Base-by-base conservation (phyloP, 2,329 filamentous ascomycete species). In the Phoma sp. region DNA sequence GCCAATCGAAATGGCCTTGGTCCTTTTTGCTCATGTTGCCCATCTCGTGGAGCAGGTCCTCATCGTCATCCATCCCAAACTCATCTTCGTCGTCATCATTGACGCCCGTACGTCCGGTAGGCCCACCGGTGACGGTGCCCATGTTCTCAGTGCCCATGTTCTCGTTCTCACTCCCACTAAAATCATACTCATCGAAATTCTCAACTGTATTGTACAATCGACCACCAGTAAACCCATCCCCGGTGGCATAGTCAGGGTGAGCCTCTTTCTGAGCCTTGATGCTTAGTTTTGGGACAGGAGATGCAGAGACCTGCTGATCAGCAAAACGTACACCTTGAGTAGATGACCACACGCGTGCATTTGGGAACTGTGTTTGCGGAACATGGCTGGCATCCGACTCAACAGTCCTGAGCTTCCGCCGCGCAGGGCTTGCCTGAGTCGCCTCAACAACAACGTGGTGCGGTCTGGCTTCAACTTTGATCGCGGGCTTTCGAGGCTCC, bases 11-110 rank as follows among this genome's bases (percentile, higher is more conserved):
- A 7, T 36, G 48, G 39, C 46, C 27, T 29, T 55, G 4, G 67
- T 80, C 78, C 36, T 78, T 66, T 44, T 78, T 73, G 36, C 75
- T 72, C 36, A 79, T 66, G 45, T 78, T 73, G 36, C 75, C 72
- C 8, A 78, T 74, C 37, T 77, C 64, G 47, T 80, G 71, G 29
- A 78, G 57, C 7, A 71, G 69, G 59, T 72, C 69, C 3, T 72
- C 68, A 42, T 74, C 67, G 11, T 62, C 60, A 10, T 60, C 62
- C 22, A 64, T 58, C 30, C 65, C 65, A 37, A 69, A 69, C 8
- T 70, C 67, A 23, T 69, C 70, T 7, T 70, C 67, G 13, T 67
- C 70, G 2, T 71, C 52, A 22, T 25, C 30, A 4, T 24, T 32
- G 8, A 13, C 25, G 30, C 7, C n/a, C 7, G 18, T 9, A 29